A percentile compares a stretch with the other conserved stretches of the same genome.
Conservation (phyloP, 306 rosid genomes). For the Acacia crassicarpa region DNA sequence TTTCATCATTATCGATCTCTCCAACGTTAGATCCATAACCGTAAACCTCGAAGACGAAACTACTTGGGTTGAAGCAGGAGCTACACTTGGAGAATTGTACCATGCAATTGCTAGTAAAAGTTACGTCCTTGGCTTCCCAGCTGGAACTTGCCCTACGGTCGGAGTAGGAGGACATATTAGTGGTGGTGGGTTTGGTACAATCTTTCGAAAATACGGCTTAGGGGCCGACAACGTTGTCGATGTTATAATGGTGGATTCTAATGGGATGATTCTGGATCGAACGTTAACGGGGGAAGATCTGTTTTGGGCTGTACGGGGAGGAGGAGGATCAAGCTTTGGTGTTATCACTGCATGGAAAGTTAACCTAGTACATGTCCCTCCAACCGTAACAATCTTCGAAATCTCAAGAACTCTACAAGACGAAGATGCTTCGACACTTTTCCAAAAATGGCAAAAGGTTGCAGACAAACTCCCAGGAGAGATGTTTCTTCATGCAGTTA, state of each 20-base stretch:
- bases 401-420: constrained; percentile 20
- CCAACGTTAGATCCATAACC: constrained; percentile 24
- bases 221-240: constrained; percentile 34
- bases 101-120: constrained; percentile 29
- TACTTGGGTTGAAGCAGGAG: constrained; percentile 44
- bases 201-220: constrained; percentile 34
- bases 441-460: constrained; percentile 30
- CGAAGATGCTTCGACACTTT: not conserved
- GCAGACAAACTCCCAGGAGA: constrained; percentile 27
- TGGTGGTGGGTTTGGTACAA: constrained; percentile 42
- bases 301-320: constrained; percentile 46
- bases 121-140: constrained; percentile 37
- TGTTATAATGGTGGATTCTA: constrained; percentile 28
- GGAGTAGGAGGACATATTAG: constrained; percentile 45
- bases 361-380: constrained; percentile 32
- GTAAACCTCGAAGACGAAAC: constrained; percentile 26
- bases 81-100: constrained; percentile 43
- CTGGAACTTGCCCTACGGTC: constrained; percentile 26
- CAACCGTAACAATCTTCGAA: constrained; percentile 21
- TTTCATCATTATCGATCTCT: constrained; percentile 29
- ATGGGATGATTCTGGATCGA: constrained; percentile 32
- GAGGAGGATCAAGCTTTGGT: constrained; percentile 43
- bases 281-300: constrained; percentile 39
- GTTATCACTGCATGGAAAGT: constrained; percentile 36
- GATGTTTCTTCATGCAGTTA: constrained; percentile 23